Base-by-base conservation (phyloP, 164 flowering plant genomes). In the Piper betle region DNA sequence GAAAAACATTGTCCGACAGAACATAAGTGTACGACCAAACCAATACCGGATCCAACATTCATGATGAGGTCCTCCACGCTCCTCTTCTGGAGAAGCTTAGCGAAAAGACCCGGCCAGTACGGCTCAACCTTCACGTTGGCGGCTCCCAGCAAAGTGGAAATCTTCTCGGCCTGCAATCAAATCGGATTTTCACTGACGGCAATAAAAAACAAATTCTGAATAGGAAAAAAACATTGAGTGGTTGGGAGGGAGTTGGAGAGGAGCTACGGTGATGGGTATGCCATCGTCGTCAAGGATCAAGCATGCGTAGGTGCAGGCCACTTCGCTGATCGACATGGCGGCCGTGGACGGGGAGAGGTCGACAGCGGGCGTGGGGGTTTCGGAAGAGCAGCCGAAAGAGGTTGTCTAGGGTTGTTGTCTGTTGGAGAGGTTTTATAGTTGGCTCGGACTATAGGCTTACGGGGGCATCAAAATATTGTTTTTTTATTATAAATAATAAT, bases 211-310 rank as follows among this genome's bases (percentile, higher is more conserved):
- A 38, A 17, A 37, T 15, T 5, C 48, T 39, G 19, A 62, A 8
- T 13, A 52, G 38, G 52, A 61, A 5, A 46, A 16, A 17, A 11
- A 7, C 1, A 25, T 13, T 41, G 13, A 65, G 46, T 33, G 37
- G 37, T n/a, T 16, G 17, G 16, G 11, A 54, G 19, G 53, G 12
- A 6, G 17, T 13, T 43, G 55, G 41, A 2, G 46, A 4, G 18
- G 43, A 25, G 33, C 33, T 61, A 67, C 65, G 10, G 69, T 67
- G 55, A 67, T 48, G 50, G 69, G 11, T 20, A 67, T 67, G 20
- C 65, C 65, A 43, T 67, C 69, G 46, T 67, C 69, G 53, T 67
- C 50, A 25, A 67, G 69, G 59, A 67, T 55, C 53, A 67, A 46
- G 25, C 43, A 37, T 10, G 69, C 69, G 39, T 67, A 67, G 39